Evolutionary conservation across 2,329 filamentous ascomycete species (phyloP).

Genomic region (Fusarium sp.): DNA sequence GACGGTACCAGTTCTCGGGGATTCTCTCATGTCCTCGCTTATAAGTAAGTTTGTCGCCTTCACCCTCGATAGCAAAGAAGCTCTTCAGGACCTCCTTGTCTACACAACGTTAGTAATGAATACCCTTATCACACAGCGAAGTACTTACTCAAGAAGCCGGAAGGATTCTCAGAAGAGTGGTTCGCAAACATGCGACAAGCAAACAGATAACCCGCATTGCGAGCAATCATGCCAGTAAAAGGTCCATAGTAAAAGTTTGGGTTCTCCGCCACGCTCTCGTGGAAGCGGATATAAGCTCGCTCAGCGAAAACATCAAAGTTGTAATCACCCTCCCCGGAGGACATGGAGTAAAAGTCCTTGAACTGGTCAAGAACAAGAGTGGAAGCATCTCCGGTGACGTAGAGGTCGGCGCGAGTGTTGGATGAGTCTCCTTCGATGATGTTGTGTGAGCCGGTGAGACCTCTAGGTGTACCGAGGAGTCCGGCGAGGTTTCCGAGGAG

Average conservation of each 20-base stretch:
- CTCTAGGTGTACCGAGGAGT: constrained; percentile 18
- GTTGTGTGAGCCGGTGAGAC: constrained; percentile 17
- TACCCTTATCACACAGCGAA: fast-evolving
- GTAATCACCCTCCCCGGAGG: constrained; percentile 14
- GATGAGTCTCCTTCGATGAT: constrained; percentile 26
- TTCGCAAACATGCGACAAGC: constrained; percentile 16
- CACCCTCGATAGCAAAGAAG: constrained; percentile 12
- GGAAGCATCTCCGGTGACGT: constrained; percentile 21
- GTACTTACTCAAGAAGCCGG: neutral
- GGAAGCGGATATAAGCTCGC: constrained; percentile 13
- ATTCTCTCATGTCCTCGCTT: constrained; percentile 27
- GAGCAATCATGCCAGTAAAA: constrained; percentile 20
- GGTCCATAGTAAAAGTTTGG: constrained; percentile 30
- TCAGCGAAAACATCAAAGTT: constrained; percentile 15
- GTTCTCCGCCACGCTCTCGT: constrained; percentile 7
- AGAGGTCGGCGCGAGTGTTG: constrained; percentile 18
- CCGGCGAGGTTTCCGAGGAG: constrained; percentile 17
- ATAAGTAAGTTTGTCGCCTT: constrained; percentile 9
- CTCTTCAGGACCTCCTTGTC: constrained; percentile 13
- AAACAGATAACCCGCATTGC: constrained; percentile 23
- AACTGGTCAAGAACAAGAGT: constrained; percentile 13
- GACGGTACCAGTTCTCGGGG: constrained; percentile 24
- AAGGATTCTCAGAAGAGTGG: constrained; percentile 9
- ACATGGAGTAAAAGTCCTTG: constrained; percentile 17
- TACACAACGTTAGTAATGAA: neutral